These are phyloP conservation scores for Vanderwaltozyma yarrowii DNA, from an alignment of 805 yeast genomes.

Conservation along the genomic window DNA sequence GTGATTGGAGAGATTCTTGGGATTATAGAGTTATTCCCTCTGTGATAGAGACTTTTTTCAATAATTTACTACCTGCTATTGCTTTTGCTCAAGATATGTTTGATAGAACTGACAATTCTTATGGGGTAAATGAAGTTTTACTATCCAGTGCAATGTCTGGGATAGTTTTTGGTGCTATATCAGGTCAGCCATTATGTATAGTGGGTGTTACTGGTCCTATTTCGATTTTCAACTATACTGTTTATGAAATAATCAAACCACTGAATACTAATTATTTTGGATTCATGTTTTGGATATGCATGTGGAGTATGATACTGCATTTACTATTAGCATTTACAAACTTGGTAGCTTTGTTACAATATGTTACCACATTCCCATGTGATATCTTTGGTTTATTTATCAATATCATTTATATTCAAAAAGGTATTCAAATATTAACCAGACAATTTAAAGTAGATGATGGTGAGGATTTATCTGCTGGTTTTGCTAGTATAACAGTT, in stretches of 20 bases:
- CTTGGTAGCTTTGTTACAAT: slow-evolving; percentile 53
- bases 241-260: slow-evolving; percentile 32
- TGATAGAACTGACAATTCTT: slow-evolving; percentile 75
- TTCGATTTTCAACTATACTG: slow-evolving; percentile 83
- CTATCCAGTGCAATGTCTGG: slow-evolving; percentile 84
- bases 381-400: slow-evolving; percentile 91
- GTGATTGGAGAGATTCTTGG: slow-evolving; percentile 77
- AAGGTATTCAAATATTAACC: slow-evolving; percentile 74
- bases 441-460: slow-evolving; percentile 48
- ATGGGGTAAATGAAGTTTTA: slow-evolving; percentile 86
- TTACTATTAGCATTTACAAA: slow-evolving; percentile 60
- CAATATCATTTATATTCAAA: slow-evolving; percentile 77
- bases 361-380: slow-evolving; percentile 74
- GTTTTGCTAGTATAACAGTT: slow-evolving; percentile 66
- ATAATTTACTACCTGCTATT: slow-evolving; percentile 83
- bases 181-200: slow-evolving; percentile 88
- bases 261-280: slow-evolving; percentile 54
- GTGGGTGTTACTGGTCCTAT: slow-evolving; percentile 98
- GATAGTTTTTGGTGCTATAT: slow-evolving; percentile 69
- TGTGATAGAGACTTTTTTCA: slow-evolving; percentile 73
- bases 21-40: slow-evolving; percentile 86
- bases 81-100: slow-evolving; percentile 98
- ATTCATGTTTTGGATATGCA: slow-evolving; percentile 91
- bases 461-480: slow-evolving; percentile 32
- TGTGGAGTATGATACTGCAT: slow-evolving; percentile 86